Evolutionary conservation across 202 grass and related monocot genomes (phyloP), one percentile per base, ranked within the genome.

Genomic region (Carex sylvatica): DNA sequence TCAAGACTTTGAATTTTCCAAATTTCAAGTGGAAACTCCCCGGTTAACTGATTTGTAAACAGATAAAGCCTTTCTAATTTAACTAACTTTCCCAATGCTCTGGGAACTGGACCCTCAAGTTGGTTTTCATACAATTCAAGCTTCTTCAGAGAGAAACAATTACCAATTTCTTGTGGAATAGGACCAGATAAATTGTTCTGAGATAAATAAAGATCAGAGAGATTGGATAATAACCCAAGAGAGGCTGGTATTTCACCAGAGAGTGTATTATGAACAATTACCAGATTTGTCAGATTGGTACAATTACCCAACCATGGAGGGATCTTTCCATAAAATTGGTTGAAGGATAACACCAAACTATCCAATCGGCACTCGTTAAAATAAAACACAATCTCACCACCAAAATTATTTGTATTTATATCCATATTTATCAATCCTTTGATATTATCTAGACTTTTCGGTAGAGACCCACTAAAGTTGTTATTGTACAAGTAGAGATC

Each of bases 21-120:
- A 80, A 97, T 92, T 60, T 83, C 89, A 18, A 87, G 69, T 9
- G 94, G 94, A 62, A 97, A 81, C 16, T 94, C 94, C 59, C 94
- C 94, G 0, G 13, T 74, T 12, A 97, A 83, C 2, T 13, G 79
- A 87, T 97, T 97, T 5, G 78, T 74, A 0, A 88, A 94, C 9
- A 97, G 83, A 86, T 61, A 87, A 1, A 94, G 78, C 24, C 54
- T 77, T 77, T 84, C 10, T 31, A 95, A 80, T 15, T 73, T 86
- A 31, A 46, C 58, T 70, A 95, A 78, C 28, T 95, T 89, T 3
- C 87, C 91, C n/a, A 97, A 18, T 56, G 80, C 78, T 80, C 84
- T 82, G 16, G 93, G 93, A 89, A 93, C 84, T 82, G 68, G 75
- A 9, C 86, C 90, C 60, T 87, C 62, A 3, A 95, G 86, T 79